These are phyloP conservation scores for Chionographis japonica DNA, from an alignment of 106 monocot species.

Conservation along the genomic window DNA sequence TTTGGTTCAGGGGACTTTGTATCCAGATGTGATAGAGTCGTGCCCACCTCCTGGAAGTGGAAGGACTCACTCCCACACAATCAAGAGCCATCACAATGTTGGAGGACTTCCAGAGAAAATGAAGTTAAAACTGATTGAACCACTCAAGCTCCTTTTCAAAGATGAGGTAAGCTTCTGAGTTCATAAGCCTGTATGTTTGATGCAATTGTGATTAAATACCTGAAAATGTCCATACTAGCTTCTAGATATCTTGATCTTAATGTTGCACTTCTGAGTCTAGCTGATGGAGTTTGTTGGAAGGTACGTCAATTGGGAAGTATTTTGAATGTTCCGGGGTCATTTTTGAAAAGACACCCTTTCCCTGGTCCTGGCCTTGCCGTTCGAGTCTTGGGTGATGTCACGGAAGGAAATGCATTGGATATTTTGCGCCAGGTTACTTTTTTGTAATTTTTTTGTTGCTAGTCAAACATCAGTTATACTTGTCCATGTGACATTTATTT, in stretches of 20 bases:
- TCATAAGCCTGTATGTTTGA: background rate
- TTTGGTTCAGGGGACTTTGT: constrained; percentile 94
- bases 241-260: background rate
- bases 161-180: constrained; percentile 60
- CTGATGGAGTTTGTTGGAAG: constrained; percentile 25
- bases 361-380: constrained; percentile 99
- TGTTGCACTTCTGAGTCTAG: constrained; percentile 3
- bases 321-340: constrained; percentile 79
- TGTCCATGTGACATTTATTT: background rate
- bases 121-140: constrained; percentile 95
- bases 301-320: constrained; percentile 82
- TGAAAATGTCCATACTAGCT: background rate
- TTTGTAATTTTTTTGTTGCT: background rate
- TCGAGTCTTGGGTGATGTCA: constrained; percentile 90
- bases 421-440: constrained; percentile 72
- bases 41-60: constrained; percentile 98
- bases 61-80: constrained; percentile 90
- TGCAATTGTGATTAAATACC: background rate
- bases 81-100: constrained; percentile 98
- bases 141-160: constrained; percentile 94
- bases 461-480: background rate
- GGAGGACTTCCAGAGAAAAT: constrained; percentile 95
- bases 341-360: constrained; percentile 95
- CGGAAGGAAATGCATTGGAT: constrained; percentile 87
- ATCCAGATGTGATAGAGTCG: constrained; percentile 98